Evolutionary conservation across 352 stramenopile genomes (phyloP).

Genomic region (Blastocystis sp.): DNA sequence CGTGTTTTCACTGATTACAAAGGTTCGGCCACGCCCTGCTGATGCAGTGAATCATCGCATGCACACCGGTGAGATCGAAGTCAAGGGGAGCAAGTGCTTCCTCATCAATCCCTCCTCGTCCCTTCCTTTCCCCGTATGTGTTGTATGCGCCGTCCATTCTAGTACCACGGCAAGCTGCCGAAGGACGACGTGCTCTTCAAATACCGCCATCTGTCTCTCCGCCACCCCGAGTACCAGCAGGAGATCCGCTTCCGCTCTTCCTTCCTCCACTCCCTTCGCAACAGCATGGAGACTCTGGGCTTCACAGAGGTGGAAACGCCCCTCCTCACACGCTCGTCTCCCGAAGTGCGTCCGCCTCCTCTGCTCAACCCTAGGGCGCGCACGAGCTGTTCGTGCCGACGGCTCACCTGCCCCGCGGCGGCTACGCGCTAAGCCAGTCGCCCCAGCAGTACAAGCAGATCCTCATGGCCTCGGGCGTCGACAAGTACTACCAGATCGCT

Average conservation of each 20-base stretch:
- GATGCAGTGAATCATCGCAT: slow-evolving; percentile 43
- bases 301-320: slow-evolving; percentile 62
- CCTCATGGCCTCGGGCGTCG: slow-evolving; percentile 82
- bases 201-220: slow-evolving; percentile 56
- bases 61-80: slow-evolving; percentile 33
- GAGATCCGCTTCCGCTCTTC: slow-evolving; percentile 6
- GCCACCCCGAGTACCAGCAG: slow-evolving; percentile 23
- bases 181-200: slow-evolving; percentile 51
- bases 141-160: neutral
- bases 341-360: neutral
- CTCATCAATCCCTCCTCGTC: slow-evolving; percentile 16
- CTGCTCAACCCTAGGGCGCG: slow-evolving; percentile 26
- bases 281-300: neutral
- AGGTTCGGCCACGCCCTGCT: neutral
- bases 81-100: slow-evolving; percentile 28
- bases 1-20: neutral
- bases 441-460: slow-evolving; percentile 87
- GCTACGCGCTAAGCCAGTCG: slow-evolving; percentile 82
- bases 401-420: neutral
- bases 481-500: slow-evolving; percentile 84
- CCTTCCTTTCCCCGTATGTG: slow-evolving; percentile 41
- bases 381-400: slow-evolving; percentile 50
- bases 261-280: slow-evolving; percentile 31
- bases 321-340: slow-evolving; percentile 30
- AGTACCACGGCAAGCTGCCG: slow-evolving; percentile 52